Percentiles rank a stretch among this genome's conserved stretches.
Evolutionary conservation across 306 rosid genomes (phyloP).

Genomic region (Gleditsia sinensis): DNA sequence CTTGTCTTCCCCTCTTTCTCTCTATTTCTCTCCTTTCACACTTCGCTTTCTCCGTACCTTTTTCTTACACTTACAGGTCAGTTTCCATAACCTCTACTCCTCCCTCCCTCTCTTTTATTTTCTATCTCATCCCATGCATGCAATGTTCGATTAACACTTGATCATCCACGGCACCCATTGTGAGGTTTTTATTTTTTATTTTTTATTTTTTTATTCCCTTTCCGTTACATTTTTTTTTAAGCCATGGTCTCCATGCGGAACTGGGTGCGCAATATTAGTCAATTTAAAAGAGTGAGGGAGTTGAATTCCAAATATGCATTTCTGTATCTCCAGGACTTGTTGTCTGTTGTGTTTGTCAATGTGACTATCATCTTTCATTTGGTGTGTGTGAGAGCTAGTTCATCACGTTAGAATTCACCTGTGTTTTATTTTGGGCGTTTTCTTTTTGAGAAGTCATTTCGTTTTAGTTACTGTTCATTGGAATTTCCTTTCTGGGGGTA

Average conservation of each 20-base stretch:
- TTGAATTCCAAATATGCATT: neutral
- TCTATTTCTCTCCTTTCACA: neutral
- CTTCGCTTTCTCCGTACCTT: neutral
- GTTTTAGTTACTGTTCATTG: too few species aligned
- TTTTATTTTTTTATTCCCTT: neutral
- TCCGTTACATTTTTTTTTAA: too few species aligned
- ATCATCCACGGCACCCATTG: neutral
- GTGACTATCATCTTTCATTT: neutral
- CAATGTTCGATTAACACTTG: constrained; percentile 6
- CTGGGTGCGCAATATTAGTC: too few species aligned
- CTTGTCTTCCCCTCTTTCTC: neutral
- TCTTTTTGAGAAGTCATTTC: too few species aligned
- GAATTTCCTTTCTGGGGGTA: neutral
- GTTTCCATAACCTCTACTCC: neutral
- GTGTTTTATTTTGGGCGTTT: neutral
- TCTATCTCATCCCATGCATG: constrained; percentile 15
- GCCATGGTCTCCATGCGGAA: too few species aligned
- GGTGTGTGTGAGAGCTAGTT: neutral
- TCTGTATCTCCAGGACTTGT: neutral
- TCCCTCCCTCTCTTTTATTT: neutral
- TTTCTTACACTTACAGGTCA: constrained; percentile 26
- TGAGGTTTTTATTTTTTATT: neutral
- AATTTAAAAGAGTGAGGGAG: neutral
- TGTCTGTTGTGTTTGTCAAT: neutral
- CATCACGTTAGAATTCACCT: neutral